Evolutionary conservation across 306 rosid species (phyloP), one percentile per base, ranked within the genome.

Genomic region (Begonia loranthoides): DNA sequence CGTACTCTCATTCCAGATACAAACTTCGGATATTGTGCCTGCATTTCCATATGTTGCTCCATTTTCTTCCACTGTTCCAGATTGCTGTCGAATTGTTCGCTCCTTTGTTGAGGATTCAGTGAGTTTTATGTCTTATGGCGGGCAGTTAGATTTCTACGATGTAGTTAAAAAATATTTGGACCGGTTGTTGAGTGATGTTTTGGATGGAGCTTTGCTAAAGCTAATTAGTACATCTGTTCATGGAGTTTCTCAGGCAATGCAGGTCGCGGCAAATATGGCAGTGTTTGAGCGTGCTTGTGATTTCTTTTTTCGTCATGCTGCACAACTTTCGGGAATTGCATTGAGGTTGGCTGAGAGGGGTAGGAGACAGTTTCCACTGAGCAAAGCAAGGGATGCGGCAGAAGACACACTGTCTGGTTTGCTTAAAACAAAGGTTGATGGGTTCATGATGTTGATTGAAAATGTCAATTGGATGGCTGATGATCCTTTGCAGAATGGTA

Each of bases 51-150:
- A 72, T 22, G 67, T 86, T 47, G 95, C 99, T 0, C 96, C 99
- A 0, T 92, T 92, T 74, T 86, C 96, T 2, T 66, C 94, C 5
- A 92, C 96, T 0, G 99, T 92, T 59, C 99, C 99, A 0, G 99
- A 92, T 71, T 82, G 99, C 74, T 92, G 99, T 71, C 80, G 99
- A 16, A 92, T 92, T 64, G 88, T 92, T 61, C 66, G 99, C 71
- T 92, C 99, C 13, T 92, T 92, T 56, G 59, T 92, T 39, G 99
- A 92, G 81, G 99, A 92, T 67, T 87, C 99, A 17, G 96, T 86
- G 53, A 92, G 99, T 66, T 92, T 92, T 72, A 92, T 92, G 99
- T 92, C 99, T 0, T 63, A 92, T 55, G 96, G 99, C 0, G 99
- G 99, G 67, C 99, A 92, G 73, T 72, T 92, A 56, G 99, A 92